Percentiles rank a stretch among this genome's conserved stretches.
Conservation (phyloP, 768 basidiomycete species). For the Rossbeevera mucosa region DNA sequence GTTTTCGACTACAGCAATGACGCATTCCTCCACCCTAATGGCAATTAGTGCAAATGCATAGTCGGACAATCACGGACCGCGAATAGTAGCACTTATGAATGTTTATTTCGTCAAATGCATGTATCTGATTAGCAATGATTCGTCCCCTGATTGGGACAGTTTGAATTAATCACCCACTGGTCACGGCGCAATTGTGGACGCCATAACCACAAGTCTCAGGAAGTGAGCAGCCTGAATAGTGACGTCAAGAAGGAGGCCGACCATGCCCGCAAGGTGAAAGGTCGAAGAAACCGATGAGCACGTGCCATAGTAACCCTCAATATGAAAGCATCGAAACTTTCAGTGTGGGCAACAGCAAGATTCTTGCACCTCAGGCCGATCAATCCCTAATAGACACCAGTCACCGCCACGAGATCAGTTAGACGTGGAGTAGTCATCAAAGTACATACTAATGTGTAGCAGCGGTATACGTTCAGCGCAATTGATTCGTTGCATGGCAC, state of each 20-base stretch:
- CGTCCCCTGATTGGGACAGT: background rate
- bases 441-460: background rate
- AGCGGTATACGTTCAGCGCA: background rate
- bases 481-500: background rate
- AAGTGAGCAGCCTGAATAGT: no score
- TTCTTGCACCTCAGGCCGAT: background rate
- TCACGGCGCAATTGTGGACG: background rate
- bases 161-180: background rate
- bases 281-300: background rate
- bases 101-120: background rate
- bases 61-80: background rate
- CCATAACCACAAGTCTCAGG: background rate
- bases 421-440: background rate
- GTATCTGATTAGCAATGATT: background rate
- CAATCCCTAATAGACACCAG: background rate
- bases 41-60: slow-evolving; percentile 19
- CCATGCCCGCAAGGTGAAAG: background rate
- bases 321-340: background rate
- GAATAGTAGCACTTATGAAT: background rate
- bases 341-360: background rate
- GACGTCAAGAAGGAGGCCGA: no score
- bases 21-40: slow-evolving; percentile 21
- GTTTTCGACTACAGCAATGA: slow-evolving; percentile 28
- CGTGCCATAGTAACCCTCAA: background rate
- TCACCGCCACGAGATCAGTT: no score